Percentiles rank a stretch among this genome's conserved stretches.
These are phyloP conservation scores for Colletotrichum sp. DNA, from an alignment of 2,329 filamentous ascomycete species.

Conservation along the genomic window DNA sequence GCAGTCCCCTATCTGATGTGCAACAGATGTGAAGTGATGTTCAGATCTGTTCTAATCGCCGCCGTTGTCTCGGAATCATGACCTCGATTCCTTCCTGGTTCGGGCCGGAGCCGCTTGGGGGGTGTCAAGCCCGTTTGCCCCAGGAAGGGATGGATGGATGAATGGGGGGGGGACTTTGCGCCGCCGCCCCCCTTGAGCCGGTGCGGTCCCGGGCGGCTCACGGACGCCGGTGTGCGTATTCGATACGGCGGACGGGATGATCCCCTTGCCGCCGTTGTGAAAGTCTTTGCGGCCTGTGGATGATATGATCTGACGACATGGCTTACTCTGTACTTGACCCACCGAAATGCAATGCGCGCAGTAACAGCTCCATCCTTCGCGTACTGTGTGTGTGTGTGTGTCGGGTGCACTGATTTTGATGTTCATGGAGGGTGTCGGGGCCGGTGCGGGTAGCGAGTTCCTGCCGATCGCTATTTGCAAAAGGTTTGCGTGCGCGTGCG, in stretches of 20 bases:
- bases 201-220: neutral
- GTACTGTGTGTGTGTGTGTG: neutral
- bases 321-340: neutral
- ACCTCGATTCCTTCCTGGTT: neutral
- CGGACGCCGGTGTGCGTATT: neutral
- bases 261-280: neutral
- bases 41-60: neutral
- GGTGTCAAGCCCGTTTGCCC: neutral
- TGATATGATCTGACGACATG: neutral
- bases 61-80: neutral
- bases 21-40: neutral
- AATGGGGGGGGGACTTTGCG: neutral
- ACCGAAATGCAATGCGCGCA: neutral
- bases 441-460: neutral
- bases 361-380: neutral
- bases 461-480: neutral
- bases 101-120: neutral
- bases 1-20: neutral
- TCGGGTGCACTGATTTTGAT: neutral
- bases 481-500: neutral
- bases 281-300: neutral
- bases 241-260: neutral
- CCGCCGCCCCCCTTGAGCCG: neutral
- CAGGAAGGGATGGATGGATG: neutral
- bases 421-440: neutral